Percentiles rank a stretch among this genome's conserved stretches.
These are phyloP conservation scores for Ophiostoma angusticollis DNA, from an alignment of 2,329 filamentous ascomycete species.

Conservation along the genomic window DNA sequence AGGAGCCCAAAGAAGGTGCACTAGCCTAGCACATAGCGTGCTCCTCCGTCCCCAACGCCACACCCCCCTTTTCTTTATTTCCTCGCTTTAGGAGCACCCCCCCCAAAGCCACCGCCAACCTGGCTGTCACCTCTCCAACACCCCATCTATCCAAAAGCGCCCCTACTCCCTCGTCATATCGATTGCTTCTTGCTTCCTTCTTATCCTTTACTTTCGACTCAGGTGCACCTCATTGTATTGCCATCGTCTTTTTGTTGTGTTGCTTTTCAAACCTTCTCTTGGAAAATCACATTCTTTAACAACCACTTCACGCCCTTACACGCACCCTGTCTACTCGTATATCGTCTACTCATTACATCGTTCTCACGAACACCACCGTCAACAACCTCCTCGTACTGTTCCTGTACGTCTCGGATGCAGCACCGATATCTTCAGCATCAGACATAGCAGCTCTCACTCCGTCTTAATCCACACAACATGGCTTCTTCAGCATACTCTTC, in stretches of 20 bases:
- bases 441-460: background rate
- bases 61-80: slow-evolving; percentile 2
- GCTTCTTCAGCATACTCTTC: slow-evolving; percentile 6
- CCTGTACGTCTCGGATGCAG: slow-evolving; percentile 1
- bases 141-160: slow-evolving; percentile 11
- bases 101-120: slow-evolving; percentile 11
- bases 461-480: slow-evolving; percentile 5
- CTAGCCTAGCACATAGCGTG: slow-evolving; percentile 9
- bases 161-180: slow-evolving; percentile 5
- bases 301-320: background rate
- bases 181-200: slow-evolving; percentile 1
- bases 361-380: background rate
- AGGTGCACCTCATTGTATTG: slow-evolving; percentile 3
- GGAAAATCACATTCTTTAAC: background rate
- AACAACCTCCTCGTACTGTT: background rate
- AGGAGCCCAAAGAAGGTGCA: background rate
- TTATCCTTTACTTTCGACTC: slow-evolving; percentile 1
- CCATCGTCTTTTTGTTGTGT: slow-evolving; percentile 12
- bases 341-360: slow-evolving; percentile 4
- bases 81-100: slow-evolving; percentile 1
- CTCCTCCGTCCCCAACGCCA: slow-evolving; percentile 6
- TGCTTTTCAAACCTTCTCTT: slow-evolving; percentile 6
- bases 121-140: slow-evolving; percentile 12
- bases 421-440: background rate
- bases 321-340: no score